Evolutionary conservation across 805 yeast species (phyloP).

Genomic region (Barnettozyma californica): DNA sequence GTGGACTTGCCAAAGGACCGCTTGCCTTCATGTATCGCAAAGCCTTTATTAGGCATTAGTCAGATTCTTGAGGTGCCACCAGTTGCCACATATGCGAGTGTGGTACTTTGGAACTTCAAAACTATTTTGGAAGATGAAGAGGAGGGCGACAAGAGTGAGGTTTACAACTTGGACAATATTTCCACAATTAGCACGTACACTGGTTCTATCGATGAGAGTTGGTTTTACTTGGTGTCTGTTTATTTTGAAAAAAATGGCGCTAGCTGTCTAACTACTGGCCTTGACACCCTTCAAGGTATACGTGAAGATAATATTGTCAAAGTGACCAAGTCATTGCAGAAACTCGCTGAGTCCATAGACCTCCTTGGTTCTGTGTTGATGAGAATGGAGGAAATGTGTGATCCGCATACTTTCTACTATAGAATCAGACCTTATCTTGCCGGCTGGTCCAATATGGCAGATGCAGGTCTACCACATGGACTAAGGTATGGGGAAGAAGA

Average conservation of each 20-base stretch:
- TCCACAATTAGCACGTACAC: slow-evolving; percentile 83
- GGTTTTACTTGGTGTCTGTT: slow-evolving; percentile 90
- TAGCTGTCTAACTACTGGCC: slow-evolving; percentile 57
- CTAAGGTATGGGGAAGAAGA: slow-evolving; percentile 68
- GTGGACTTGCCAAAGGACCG: slow-evolving; percentile 53
- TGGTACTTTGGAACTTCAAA: slow-evolving; percentile 85
- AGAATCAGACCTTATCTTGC: slow-evolving; percentile 86
- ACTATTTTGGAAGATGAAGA: slow-evolving; percentile 43
- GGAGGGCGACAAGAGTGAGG: slow-evolving; percentile 12
- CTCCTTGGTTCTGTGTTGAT: slow-evolving; percentile 64
- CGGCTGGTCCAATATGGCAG: slow-evolving; percentile 91
- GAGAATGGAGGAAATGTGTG: slow-evolving; percentile 90
- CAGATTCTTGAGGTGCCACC: slow-evolving; percentile 73
- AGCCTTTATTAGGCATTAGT: slow-evolving; percentile 60
- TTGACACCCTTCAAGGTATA: slow-evolving; percentile 57
- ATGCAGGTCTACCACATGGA: slow-evolving; percentile 77
- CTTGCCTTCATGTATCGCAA: slow-evolving; percentile 63
- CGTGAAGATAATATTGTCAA: slow-evolving; percentile 37
- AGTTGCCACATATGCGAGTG: slow-evolving; percentile 79
- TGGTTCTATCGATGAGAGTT: slow-evolving; percentile 84
- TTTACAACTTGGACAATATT: slow-evolving; percentile 55
- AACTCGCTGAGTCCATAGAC: slow-evolving; percentile 71
- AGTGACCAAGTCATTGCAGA: slow-evolving; percentile 47
- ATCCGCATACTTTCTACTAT: slow-evolving; percentile 86
- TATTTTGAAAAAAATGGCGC: slow-evolving; percentile 84